Evolutionary conservation across 1,284 basidiomycete genomes (phyloP).

Genomic region (Stygiomarasmius scandens): DNA sequence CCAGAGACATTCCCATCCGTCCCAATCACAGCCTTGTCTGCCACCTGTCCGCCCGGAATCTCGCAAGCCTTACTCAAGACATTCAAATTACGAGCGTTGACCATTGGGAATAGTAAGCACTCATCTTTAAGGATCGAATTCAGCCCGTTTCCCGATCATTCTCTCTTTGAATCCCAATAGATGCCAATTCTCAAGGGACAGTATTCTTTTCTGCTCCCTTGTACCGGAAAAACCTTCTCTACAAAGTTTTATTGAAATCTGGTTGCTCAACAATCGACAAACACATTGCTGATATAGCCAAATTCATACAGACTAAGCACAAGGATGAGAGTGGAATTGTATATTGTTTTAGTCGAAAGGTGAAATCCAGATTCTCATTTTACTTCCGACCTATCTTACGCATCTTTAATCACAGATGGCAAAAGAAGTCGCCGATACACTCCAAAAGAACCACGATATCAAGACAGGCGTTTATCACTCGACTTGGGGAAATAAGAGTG

Average conservation of each 20-base stretch:
- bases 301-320: slow-evolving; percentile 77
- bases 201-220: slow-evolving; percentile 88
- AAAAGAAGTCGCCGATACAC: slow-evolving; percentile 67
- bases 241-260: slow-evolving; percentile 76
- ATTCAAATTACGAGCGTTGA: slow-evolving; percentile 63
- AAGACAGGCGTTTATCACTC: slow-evolving; percentile 88
- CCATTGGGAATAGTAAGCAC: slow-evolving; percentile 65
- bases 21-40: slow-evolving; percentile 85
- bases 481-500: slow-evolving; percentile 74
- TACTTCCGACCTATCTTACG: not conserved
- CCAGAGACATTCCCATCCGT: slow-evolving; percentile 76
- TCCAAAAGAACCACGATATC: slow-evolving; percentile 61
- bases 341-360: slow-evolving; percentile 85
- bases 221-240: slow-evolving; percentile 86
- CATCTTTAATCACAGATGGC: slow-evolving; percentile 29
- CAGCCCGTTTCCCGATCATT: too few species aligned
- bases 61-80: slow-evolving; percentile 80
- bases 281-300: slow-evolving; percentile 60
- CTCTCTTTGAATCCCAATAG: too few species aligned
- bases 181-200: slow-evolving; percentile 67
- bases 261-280: slow-evolving; percentile 33
- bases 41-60: slow-evolving; percentile 83
- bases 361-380: slow-evolving; percentile 30
- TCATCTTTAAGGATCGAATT: too few species aligned
- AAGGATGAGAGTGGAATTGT: slow-evolving; percentile 85